Evolutionary conservation across 192 early-diverging fungal species (phyloP).

Genomic region (Rhizophlyctis rosea): DNA sequence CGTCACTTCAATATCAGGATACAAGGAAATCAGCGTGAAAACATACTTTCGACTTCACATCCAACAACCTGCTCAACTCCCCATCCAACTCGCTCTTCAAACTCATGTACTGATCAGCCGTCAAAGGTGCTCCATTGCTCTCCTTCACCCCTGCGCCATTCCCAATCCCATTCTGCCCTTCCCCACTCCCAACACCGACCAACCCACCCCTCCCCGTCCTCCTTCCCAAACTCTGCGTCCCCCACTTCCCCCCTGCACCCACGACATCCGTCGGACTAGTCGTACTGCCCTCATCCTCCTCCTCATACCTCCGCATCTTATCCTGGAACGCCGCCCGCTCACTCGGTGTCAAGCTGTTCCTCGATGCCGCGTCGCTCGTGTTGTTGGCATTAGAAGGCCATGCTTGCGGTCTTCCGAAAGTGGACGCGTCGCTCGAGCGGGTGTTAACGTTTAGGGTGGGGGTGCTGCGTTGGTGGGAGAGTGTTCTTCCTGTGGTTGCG

Average conservation of each 20-base stretch:
- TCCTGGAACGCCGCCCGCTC: slow-evolving; percentile 17
- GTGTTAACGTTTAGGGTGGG: no score
- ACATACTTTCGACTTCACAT: not conserved
- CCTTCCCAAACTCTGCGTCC: no score
- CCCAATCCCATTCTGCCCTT: not conserved
- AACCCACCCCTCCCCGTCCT: no score
- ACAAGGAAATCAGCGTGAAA: no score
- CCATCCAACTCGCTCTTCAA: slow-evolving; percentile 1
- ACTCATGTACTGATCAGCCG: slow-evolving; percentile 4
- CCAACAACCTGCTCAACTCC: slow-evolving; percentile 3
- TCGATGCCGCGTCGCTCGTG: not conserved
- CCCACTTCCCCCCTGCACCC: no score
- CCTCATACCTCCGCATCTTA: slow-evolving; percentile 20
- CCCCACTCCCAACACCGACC: not conserved
- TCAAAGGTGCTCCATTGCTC: not conserved
- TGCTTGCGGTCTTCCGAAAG: not conserved
- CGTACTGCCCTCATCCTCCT: slow-evolving; percentile 16
- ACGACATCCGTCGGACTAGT: no score
- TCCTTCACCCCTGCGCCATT: no score
- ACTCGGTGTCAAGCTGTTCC: not conserved
- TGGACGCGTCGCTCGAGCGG: no score
- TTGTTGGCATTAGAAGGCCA: not conserved
- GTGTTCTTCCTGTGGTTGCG: not conserved
- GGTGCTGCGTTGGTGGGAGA: no score
- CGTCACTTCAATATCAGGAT: no score